Base-by-base conservation (phyloP, 148 eudicot genomes). In the Dysphania ambrosioides region DNA sequence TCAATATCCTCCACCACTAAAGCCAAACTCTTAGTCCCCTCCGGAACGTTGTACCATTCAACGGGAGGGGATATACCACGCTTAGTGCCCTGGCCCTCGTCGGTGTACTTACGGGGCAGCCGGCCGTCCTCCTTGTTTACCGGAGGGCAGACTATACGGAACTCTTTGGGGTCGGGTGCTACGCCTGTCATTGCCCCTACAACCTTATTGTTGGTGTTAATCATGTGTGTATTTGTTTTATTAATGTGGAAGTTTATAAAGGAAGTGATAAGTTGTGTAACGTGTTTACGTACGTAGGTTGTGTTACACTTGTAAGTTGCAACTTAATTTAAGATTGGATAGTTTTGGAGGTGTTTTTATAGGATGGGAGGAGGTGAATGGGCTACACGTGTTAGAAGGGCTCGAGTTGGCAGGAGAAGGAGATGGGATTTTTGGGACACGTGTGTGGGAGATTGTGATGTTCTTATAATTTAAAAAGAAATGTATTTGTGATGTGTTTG, bases 1-100 rank as follows among this genome's bases (percentile, higher is more conserved):
- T 93, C 98, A 1, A 91, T 79, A 57, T 91, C 97, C 57, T 89
- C 85, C 24, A 88, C 97, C 73, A 91, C 83, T 21, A 93, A 57
- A 15, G 92, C 97, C 79, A 91, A 27, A 68, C 83, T 79, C 75
- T 87, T 83, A 0, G 97, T 79, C 44, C 83, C 90, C 30, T 79
- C 78, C 0, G 94, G 97, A 0, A 89, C 32, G 71, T 93, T 91
- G 77, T 89, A 91, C 91, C 93, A 87, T 38, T 91, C 93, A 8
- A 89, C 34, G 3, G 87, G 93, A 0, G 93, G 97, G 0, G 97
- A 89, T 12, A 88, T 57, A 21, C 77, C 59, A 18, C 70, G 73
- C 63, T 74, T 64, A 0, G 88, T 79, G 0, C 89, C 92, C 68
- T 90, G 92, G 0, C 90, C 90, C 40, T 90, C 96, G 66, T 83